Conservation (phyloP, 306 rosid genomes). For the Gillenia trifoliata region DNA sequence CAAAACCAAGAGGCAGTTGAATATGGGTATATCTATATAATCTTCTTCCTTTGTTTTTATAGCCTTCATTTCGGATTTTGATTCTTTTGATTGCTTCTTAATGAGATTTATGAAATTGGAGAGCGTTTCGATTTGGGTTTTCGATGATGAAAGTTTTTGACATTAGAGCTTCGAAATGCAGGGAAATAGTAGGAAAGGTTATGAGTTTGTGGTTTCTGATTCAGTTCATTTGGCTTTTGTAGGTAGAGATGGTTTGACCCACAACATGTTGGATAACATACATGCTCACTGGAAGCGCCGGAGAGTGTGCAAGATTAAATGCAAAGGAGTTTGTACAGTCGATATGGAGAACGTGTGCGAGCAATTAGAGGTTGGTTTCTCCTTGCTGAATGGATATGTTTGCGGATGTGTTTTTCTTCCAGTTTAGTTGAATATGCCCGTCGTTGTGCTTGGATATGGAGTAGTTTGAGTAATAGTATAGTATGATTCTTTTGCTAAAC, state of each 20-base stretch:
- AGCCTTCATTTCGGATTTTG: background rate
- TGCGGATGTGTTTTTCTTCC: background rate
- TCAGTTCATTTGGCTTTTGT: slow-evolving; percentile 14
- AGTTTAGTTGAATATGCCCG: background rate
- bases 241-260: slow-evolving; percentile 99
- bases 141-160: background rate
- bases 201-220: background rate
- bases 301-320: slow-evolving; percentile 87
- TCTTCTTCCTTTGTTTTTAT: background rate
- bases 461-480: background rate
- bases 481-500: background rate
- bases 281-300: slow-evolving; percentile 95
- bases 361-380: slow-evolving; percentile 71
- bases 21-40: slow-evolving; percentile 45
- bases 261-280: slow-evolving; percentile 97
- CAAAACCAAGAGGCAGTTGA: slow-evolving; percentile 51
- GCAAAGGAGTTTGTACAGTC: slow-evolving; percentile 90
- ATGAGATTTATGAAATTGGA: background rate
- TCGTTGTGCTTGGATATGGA: background rate
- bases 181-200: background rate
- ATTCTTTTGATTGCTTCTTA: background rate
- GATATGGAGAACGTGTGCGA: slow-evolving; percentile 78
- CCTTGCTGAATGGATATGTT: background rate
- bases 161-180: background rate
- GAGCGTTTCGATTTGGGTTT: background rate